A percentile compares a stretch with the other conserved stretches of the same genome.
Conservation (phyloP, 2,329 filamentous ascomycete genomes). For the Penicillium corylophilum region DNA sequence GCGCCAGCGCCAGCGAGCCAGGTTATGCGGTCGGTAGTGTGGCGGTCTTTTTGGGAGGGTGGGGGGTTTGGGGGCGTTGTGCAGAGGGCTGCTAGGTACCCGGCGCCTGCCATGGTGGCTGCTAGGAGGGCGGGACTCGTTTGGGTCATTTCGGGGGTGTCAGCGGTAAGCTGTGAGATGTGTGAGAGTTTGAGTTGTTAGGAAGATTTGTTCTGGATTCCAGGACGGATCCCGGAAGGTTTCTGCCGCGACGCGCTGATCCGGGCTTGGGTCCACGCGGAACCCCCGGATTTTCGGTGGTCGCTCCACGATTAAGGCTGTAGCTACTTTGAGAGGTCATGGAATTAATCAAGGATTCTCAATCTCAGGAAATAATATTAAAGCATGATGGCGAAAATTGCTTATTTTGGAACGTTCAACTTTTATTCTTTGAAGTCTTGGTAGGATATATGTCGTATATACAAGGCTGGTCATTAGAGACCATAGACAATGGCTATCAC, state of each 20-base stretch:
- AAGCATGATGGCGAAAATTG: too few relatives aligned
- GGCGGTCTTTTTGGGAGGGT: conserved; percentile 6
- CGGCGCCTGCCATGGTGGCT: conserved; percentile 14
- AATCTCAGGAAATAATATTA: too few relatives aligned
- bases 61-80: conserved; percentile 24
- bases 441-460: too few relatives aligned
- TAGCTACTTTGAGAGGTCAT: too few relatives aligned
- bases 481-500: not conserved
- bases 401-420: too few relatives aligned
- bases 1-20: conserved; percentile 12
- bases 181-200: not conserved
- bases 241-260: not conserved
- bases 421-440: not conserved
- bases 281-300: not conserved
- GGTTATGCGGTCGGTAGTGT: conserved; percentile 18
- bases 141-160: conserved; percentile 6
- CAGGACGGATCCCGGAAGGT: not conserved
- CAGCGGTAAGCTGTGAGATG: not conserved
- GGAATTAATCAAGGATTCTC: too few relatives aligned
- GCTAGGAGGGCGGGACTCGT: conserved; percentile 9
- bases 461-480: not conserved
- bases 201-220: not conserved
- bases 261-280: not conserved
- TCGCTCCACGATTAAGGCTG: not conserved
- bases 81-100: conserved; percentile 18